Evolutionary conservation across 768 basidiomycete species (phyloP).

Genomic region (Tylopilus vinaceipallidus): DNA sequence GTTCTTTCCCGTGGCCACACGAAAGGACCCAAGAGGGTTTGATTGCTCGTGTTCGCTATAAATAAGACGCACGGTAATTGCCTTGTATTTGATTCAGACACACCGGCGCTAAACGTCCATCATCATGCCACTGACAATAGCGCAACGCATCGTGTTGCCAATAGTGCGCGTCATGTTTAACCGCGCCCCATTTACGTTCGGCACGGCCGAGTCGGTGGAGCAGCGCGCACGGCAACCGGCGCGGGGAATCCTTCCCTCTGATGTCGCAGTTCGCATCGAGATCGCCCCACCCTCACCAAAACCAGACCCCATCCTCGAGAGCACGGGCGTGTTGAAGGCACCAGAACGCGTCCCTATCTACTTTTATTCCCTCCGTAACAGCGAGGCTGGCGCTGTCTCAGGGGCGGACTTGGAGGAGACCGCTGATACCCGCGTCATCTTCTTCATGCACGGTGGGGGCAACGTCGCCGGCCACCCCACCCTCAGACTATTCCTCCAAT

Average conservation of each 20-base stretch:
- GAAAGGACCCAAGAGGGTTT: no score
- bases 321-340: background rate
- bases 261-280: constrained; percentile 13
- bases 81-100: background rate
- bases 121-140: constrained; percentile 14
- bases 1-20: no score
- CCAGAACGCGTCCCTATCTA: constrained; percentile 23
- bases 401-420: background rate
- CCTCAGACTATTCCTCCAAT: background rate
- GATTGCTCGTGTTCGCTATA: background rate
- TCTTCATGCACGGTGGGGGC: constrained; percentile 26
- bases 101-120: background rate
- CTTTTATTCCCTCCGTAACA: constrained; percentile 12
- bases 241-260: constrained; percentile 3
- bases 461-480: constrained; percentile 20
- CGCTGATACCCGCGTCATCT: constrained; percentile 15
- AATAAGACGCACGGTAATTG: background rate
- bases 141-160: constrained; percentile 12
- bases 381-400: background rate
- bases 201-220: constrained; percentile 11
- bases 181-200: fast-evolving
- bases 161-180: background rate
- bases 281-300: constrained; percentile 15
- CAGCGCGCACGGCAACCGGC: constrained; percentile 9
- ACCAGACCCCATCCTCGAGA: background rate